Base-by-base conservation (phyloP, 2,329 filamentous ascomycete species). In the Cyphellophora attinorum region DNA sequence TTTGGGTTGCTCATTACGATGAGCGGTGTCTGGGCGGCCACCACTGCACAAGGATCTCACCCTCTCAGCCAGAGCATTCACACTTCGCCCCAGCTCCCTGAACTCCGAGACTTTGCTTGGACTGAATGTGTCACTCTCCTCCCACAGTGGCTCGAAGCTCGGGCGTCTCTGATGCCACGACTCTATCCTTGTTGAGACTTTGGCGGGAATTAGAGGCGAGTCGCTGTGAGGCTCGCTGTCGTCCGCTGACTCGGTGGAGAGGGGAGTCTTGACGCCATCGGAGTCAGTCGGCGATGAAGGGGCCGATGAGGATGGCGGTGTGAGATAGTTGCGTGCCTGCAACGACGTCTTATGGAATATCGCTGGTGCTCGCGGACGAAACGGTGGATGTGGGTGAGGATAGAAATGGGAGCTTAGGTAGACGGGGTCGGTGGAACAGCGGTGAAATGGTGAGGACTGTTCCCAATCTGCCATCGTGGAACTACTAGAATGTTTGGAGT, bases 21-120 rank as follows among this genome's bases (percentile, higher is more conserved):
- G 31, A 37, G 32, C 6, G 37, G 27, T 5, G 18, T 29, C 17
- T 31, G 35, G 11, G 34, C 21, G 16, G 37, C 34, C n/a, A n/a
- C 40, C 40, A 41, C 38, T 33, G 6, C 17, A 19, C 15, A 4
- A 25, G 13, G 15, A 32, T 18, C 23, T 38, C 27, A 40, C 27
- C 21, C 21, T 27, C 14, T 30, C 19, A 17, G 34, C 15, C 8
- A 27, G 12, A n/a, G 27, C 33, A 37, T 43, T 45, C 27, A 43
- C 10, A 11, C 14, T 34, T 33, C 34, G 37, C 33, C 16, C 33
- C 32, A 19, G 36, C 25, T 19, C 29, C 11, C 16, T 27, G 16
- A 25, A 29, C 19, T 31, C 19, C 31, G 30, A 17, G 8, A 19
- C 34, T 13, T 37, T 17, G 10, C 38, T 25, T 17, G 40, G 32